phyloP scores from a whole-genome alignment of 169 alveolate genomes.

The Ichthyophthirius multifiliis region DNA sequence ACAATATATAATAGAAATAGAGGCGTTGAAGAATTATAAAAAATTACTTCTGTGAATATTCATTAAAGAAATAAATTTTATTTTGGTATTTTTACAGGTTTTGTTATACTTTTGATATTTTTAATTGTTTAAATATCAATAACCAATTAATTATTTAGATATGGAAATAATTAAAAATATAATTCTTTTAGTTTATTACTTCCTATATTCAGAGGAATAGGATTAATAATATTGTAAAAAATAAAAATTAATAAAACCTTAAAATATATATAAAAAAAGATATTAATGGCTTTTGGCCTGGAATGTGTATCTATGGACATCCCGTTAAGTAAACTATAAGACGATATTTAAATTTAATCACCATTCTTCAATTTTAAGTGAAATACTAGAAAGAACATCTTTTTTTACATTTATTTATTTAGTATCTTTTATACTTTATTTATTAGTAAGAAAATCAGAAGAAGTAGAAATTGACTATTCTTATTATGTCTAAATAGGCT shows the following conservation, averaged over 20 bases:
- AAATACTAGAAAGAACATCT: background rate
- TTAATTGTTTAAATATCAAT: constrained; percentile 4
- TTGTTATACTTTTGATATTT: background rate
- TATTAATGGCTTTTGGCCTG: background rate
- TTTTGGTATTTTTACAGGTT: background rate
- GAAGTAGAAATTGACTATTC: background rate
- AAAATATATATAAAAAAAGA: background rate
- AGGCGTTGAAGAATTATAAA: background rate
- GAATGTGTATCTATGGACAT: background rate
- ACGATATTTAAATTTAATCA: background rate
- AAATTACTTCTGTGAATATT: background rate
- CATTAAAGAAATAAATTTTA: background rate
- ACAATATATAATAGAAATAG: background rate
- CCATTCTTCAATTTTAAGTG: background rate
- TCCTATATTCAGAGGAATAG: background rate
- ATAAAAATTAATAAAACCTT: background rate
- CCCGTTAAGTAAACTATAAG: background rate
- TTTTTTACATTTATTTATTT: background rate
- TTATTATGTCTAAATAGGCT: too few species aligned
- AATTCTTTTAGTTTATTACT: background rate
- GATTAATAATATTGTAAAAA: background rate
- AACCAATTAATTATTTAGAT: background rate
- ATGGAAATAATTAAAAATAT: background rate
- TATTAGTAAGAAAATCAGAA: background rate
- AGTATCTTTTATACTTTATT: background rate